These are phyloP conservation scores for Nicotiana otophora DNA, from an alignment of 257 asterid genomes.

Conservation along the genomic window DNA sequence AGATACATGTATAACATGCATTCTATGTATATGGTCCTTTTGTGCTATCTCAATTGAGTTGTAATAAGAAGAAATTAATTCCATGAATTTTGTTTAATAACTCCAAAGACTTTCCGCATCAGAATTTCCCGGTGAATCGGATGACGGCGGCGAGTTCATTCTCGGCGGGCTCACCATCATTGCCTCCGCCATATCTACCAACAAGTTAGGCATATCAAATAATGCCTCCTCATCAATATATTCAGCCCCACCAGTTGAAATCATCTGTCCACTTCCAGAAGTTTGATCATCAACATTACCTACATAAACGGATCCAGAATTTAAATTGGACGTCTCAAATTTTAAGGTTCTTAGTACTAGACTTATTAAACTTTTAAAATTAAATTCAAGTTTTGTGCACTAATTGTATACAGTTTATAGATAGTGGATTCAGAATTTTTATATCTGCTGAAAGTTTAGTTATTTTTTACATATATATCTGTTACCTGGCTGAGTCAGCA, in stretches of 20 bases:
- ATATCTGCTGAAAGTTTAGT: too few relatives aligned
- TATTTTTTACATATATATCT: too few relatives aligned
- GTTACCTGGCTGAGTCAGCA: neutral
- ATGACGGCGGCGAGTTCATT: conserved; percentile 19
- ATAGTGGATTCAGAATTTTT: too few relatives aligned
- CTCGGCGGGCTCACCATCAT: conserved; percentile 49
- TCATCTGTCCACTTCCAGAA: neutral
- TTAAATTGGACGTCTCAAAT: neutral
- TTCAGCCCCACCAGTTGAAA: neutral
- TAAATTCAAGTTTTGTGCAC: too few relatives aligned
- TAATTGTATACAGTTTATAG: too few relatives aligned
- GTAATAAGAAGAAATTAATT: neutral
- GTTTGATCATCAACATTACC: neutral
- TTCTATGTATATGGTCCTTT: neutral
- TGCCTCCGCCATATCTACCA: conserved; percentile 46
- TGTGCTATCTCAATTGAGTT: too few relatives aligned
- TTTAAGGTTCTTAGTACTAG: neutral
- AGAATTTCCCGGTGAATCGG: conserved; percentile 22
- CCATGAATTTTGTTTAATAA: conserved; percentile 4
- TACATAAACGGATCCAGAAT: neutral
- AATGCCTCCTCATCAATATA: conserved; percentile 36
- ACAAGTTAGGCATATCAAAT: conserved; percentile 41
- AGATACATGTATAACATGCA: neutral
- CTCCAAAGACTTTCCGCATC: conserved; percentile 36
- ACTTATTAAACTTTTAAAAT: neutral